Base-by-base conservation (phyloP, 805 yeast genomes). In the Wickerhamiella vanderwaltii region DNA sequence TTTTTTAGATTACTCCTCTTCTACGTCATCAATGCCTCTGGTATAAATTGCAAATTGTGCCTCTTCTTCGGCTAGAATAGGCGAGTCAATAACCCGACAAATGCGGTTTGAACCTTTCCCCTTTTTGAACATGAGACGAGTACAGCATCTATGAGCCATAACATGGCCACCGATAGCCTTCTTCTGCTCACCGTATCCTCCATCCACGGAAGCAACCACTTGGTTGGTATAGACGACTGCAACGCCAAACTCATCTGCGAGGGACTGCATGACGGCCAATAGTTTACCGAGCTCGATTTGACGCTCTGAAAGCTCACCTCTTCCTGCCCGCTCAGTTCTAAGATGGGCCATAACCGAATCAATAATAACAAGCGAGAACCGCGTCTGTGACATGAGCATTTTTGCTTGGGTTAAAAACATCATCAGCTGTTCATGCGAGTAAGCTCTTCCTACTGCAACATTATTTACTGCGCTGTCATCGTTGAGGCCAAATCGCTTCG, bases 101-200 rank as follows among this genome's bases (percentile, higher is more conserved):
- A 84, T 77, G 68, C 98, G 79, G 56, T 83, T 87, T 51, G 85
- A 93, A 13, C 81, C 96, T 54, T 79, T 75, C 41, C 95, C 95
- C 64, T 91, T 91, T 56, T 79, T 81, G 60, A 91, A 77, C 43
- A 82, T 80, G 45, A 91, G 69, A 55, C 98, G 73, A 2, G 98
- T 91, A 5, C 97, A 88, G 2, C 96, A 86, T 15, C 94, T 78
- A 60, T 91, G 98, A 1, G 97, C 98, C 59, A 91, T 79, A 52
- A 91, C 91, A 57, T 91, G 88, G 53, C 98, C 98, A 47, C 98
- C 98, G 51, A 91, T 88, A 13, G 98, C 98, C 60, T 91, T 91
- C 61, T 91, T 91, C 12, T 97, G 96, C 60, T 91, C 98, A 52
- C 87, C 86, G 60, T 77, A 87, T 31, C 75, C 75, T 55, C 93